Conservation (phyloP, 2,329 filamentous ascomycete genomes). For the Diplodia seriata region DNA sequence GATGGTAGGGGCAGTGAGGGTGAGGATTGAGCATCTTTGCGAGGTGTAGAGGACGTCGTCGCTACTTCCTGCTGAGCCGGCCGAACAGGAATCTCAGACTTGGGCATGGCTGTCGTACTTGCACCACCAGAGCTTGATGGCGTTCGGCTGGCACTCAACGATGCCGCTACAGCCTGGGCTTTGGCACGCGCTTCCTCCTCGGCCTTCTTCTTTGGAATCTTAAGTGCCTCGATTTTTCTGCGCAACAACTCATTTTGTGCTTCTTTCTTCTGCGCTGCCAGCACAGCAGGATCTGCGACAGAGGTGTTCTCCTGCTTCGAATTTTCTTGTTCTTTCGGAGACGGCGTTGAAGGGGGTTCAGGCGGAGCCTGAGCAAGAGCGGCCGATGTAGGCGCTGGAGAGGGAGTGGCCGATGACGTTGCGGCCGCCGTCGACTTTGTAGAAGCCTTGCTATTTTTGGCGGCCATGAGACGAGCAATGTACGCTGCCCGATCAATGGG, state of each 20-base stretch:
- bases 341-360: not conserved
- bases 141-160: conserved; percentile 19
- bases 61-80: conserved; percentile 3
- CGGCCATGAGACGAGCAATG: conserved; percentile 77
- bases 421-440: conserved; percentile 28
- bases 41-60: not conserved
- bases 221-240: conserved; percentile 75
- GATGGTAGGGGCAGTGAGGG: conserved; percentile 33
- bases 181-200: conserved; percentile 29
- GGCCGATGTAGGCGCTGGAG: not conserved
- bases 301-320: not conserved
- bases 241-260: conserved; percentile 77
- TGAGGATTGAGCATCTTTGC: conserved; percentile 15
- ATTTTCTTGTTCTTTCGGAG: not conserved
- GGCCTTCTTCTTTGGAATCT: conserved; percentile 24
- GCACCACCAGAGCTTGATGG: not conserved
- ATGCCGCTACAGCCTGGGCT: conserved; percentile 26
- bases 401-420: not conserved
- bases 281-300: conserved; percentile 20
- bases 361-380: not conserved
- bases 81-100: conserved; percentile 18
- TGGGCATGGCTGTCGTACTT: not conserved
- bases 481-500: conserved; percentile 74
- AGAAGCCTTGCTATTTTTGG: conserved; percentile 61
- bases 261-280: conserved; percentile 58